Evolutionary conservation across 2,329 filamentous ascomycete genomes (phyloP).

Genomic region (Trichoderma aggressivum): DNA sequence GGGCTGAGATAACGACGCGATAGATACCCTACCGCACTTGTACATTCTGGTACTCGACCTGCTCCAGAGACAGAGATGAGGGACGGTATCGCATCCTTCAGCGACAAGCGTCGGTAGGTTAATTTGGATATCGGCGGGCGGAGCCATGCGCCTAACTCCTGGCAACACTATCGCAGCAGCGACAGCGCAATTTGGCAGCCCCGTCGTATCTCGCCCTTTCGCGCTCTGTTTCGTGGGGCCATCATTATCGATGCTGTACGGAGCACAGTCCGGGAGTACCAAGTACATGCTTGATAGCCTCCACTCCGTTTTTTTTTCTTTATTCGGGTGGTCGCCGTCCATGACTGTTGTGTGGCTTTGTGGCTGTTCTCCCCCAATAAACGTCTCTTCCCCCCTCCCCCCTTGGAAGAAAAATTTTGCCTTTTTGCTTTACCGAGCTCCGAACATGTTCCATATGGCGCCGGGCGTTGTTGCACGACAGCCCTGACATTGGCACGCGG

Average conservation of each 20-base stretch:
- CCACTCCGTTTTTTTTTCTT: not conserved
- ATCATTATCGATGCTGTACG: not conserved
- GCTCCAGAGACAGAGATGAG: not conserved
- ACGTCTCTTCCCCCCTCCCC: not conserved
- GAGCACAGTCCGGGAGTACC: not conserved
- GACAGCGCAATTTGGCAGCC: not conserved
- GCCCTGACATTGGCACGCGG: not conserved
- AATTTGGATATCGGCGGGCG: not conserved
- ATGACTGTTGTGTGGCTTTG: not conserved
- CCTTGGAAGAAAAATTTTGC: not conserved
- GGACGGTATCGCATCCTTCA: not conserved
- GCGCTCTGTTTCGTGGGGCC: not conserved
- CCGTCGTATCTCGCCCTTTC: not conserved
- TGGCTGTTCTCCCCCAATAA: not conserved
- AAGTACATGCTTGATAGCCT: not conserved
- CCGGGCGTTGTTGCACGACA: not conserved
- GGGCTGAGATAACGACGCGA: not conserved
- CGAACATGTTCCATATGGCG: not conserved
- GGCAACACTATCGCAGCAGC: not conserved
- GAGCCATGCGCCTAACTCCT: not conserved
- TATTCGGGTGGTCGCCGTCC: not conserved
- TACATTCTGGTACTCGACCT: not conserved
- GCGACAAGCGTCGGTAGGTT: not conserved
- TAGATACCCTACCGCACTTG: not conserved
- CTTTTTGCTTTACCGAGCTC: constrained; percentile 1